Percentiles rank a stretch among this genome's conserved stretches.
Evolutionary conservation across 2,329 filamentous ascomycete species (phyloP).

Genomic region (Epichloe typhina): DNA sequence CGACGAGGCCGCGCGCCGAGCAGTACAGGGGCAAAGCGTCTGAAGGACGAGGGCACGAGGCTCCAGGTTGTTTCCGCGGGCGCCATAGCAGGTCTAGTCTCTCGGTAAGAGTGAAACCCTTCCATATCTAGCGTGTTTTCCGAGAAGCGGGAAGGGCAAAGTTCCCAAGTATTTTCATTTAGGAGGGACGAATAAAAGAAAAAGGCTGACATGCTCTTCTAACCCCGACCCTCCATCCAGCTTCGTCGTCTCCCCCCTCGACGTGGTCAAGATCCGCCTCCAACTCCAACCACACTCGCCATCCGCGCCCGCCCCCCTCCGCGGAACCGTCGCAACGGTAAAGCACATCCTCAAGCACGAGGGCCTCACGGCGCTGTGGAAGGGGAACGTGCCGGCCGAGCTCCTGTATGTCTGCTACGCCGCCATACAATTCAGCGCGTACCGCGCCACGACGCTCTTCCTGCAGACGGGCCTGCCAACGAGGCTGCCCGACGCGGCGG

Average conservation of each 20-base stretch:
- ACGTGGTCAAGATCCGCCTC: constrained; percentile 95
- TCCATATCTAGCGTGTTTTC: neutral
- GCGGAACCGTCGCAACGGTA: constrained; percentile 64
- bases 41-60: constrained; percentile 49
- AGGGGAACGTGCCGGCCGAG: constrained; percentile 94
- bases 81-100: constrained; percentile 67
- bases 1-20: constrained; percentile 19
- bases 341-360: constrained; percentile 66
- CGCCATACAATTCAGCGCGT: constrained; percentile 78
- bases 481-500: constrained; percentile 49
- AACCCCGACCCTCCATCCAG: constrained; percentile 33
- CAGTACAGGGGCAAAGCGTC: constrained; percentile 23
- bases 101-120: constrained; percentile 46
- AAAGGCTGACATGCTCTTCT: neutral
- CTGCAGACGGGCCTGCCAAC: constrained; percentile 39
- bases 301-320: constrained; percentile 50
- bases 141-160: no score
- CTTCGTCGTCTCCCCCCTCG: constrained; percentile 88
- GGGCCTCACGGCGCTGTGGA: constrained; percentile 82
- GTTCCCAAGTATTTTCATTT: no score
- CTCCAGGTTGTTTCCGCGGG: constrained; percentile 44
- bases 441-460: constrained; percentile 59
- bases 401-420: constrained; percentile 87
- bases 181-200: neutral
- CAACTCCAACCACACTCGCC: constrained; percentile 84